Percentiles rank a stretch among this genome's conserved stretches.
Conservation (phyloP, 1,284 basidiomycete species). For the Phenoliferia sp. region DNA sequence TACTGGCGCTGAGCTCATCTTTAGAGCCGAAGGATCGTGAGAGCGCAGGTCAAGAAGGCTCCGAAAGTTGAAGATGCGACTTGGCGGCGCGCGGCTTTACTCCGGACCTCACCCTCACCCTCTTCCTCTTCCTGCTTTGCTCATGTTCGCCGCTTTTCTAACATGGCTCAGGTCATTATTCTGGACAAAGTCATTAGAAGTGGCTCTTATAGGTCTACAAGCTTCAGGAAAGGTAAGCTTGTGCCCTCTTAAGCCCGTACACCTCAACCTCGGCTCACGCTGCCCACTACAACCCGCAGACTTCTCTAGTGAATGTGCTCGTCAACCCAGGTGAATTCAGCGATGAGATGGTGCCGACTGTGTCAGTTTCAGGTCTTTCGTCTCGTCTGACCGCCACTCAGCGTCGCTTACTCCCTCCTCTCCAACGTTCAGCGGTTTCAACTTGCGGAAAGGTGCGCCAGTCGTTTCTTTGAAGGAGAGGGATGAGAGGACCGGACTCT, state of each 20-base stretch:
- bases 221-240: conserved; percentile 41
- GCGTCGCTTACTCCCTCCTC: neutral
- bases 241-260: neutral
- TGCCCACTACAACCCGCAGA: conserved; percentile 14
- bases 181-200: conserved; percentile 86
- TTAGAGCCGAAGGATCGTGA: neutral
- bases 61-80: neutral
- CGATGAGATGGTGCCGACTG: conserved; percentile 37
- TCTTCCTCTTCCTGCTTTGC: neutral
- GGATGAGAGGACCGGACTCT: neutral
- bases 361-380: conserved; percentile 13
- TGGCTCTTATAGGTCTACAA: conserved; percentile 89
- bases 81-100: neutral
- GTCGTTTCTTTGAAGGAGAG: too few species aligned
- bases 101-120: neutral
- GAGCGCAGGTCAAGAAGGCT: neutral
- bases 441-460: conserved; percentile 37
- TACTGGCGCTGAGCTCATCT: neutral
- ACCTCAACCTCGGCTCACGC: neutral
- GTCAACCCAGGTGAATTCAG: conserved; percentile 31
- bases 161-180: conserved; percentile 56
- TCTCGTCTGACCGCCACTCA: too few species aligned
- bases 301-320: conserved; percentile 39
- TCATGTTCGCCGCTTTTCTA: conserved; percentile 62
- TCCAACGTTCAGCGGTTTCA: conserved; percentile 31